Conservation (phyloP, 2,329 filamentous ascomycete genomes). For the Talaromyces islandicus region DNA sequence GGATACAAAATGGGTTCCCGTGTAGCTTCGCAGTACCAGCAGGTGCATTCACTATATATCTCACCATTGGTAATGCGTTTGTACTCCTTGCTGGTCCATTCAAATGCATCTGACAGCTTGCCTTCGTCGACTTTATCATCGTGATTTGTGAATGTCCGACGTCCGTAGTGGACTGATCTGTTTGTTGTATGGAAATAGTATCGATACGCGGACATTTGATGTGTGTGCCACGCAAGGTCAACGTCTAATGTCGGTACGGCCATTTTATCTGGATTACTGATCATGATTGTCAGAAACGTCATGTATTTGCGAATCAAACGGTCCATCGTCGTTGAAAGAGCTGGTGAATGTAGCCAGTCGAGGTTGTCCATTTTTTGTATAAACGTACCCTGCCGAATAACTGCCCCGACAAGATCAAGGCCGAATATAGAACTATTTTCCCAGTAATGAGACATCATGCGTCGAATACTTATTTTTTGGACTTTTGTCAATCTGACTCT, state of each 20-base stretch:
- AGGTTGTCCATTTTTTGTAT: slow-evolving; percentile 63
- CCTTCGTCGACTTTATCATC: slow-evolving; percentile 5
- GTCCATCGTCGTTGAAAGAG: slow-evolving; percentile 48
- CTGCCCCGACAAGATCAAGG: slow-evolving; percentile 34
- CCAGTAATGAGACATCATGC: slow-evolving; percentile 40
- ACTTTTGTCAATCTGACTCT: neutral
- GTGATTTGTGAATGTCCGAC: slow-evolving; percentile 1
- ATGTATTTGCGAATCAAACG: slow-evolving; percentile 54
- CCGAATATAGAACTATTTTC: slow-evolving; percentile 31
- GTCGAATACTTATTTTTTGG: slow-evolving; percentile 15
- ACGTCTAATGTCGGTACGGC: slow-evolving; percentile 30
- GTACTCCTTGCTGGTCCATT: slow-evolving; percentile 6
- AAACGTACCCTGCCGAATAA: slow-evolving; percentile 38
- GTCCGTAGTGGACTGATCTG: neutral
- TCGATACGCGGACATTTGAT: slow-evolving; percentile 19
- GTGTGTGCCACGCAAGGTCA: slow-evolving; percentile 31
- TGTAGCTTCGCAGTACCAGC: slow-evolving; percentile 8
- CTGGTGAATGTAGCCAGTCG: slow-evolving; percentile 66
- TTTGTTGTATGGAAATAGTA: slow-evolving; percentile 1
- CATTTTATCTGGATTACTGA: slow-evolving; percentile 25
- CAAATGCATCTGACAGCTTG: slow-evolving; percentile 1
- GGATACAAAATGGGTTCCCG: neutral
- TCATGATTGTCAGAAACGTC: slow-evolving; percentile 40
- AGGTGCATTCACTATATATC: slow-evolving; percentile 6
- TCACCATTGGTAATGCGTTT: neutral